Evolutionary conservation across 2,329 filamentous ascomycete species (phyloP), one percentile per base, ranked within the genome.

Genomic region (Claviceps lovelessii): DNA sequence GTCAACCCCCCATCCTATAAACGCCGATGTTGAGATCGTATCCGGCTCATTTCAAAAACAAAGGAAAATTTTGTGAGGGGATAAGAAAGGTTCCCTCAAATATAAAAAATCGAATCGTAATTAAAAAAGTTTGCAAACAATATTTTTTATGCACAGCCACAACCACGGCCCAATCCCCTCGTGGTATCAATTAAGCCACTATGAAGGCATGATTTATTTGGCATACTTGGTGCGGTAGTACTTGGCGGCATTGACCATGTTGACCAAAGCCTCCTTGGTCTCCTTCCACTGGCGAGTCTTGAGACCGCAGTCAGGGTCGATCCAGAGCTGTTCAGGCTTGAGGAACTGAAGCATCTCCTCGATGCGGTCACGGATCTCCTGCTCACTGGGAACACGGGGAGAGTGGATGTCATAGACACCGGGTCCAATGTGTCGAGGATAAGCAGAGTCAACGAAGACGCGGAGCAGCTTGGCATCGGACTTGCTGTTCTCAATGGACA

Each of bases 381-480:
- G 81, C 84, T 96, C 88, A 71, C 84, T 86, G 69, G 93, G 93
- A 58, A 98, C 83, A 87, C 93, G 91, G 63, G 93, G 93, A 62
- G 89, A 95, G 87, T 98, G 93, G 79, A 98, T 98, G 76, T 98
- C 93, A 74, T 97, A 98, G 74, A 98, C 93, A 85, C 91, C 93
- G 61, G 93, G 93, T 61, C 93, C 93, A 66, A 98, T 98, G 81
- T 98, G 91, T 68, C 91, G 88, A 64, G 90, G 91, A 80, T 97
- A 97, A 58, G 85, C 88, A 76, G 93, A 88, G 73, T 97, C 91
- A 65, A 96, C 88, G 71, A 98, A 98, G 73, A 98, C 93, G 77
- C 91, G 87, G 71, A 98, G 86, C 64, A 98, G 85, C 86, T 98
- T 98, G 70, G 93, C 93, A 68, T 98, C 93, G 66, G 88, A 95